Evolutionary conservation across 768 basidiomycete genomes (phyloP).

Genomic region (Termitomyces sp.): DNA sequence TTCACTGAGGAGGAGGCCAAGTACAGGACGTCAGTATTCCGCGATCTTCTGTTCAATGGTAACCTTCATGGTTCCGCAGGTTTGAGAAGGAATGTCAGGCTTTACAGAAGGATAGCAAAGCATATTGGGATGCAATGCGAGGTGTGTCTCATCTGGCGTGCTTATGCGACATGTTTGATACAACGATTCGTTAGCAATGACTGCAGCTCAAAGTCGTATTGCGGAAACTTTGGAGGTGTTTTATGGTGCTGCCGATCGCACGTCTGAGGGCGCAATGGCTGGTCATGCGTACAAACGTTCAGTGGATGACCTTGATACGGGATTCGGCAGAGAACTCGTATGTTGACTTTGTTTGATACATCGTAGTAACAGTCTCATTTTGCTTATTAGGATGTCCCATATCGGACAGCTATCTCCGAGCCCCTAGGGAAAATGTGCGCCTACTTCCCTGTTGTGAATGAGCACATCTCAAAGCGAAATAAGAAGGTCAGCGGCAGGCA

Average conservation of each 20-base stretch:
- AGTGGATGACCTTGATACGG: slow-evolving; percentile 87
- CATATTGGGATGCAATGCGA: slow-evolving; percentile 91
- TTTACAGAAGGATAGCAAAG: slow-evolving; percentile 93
- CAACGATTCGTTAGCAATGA: slow-evolving; percentile 65
- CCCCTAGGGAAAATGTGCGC: slow-evolving; percentile 96
- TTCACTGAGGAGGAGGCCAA: slow-evolving; percentile 91
- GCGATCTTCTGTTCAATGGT: background rate
- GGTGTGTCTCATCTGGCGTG: slow-evolving; percentile 37
- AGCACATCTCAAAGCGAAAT: slow-evolving; percentile 89
- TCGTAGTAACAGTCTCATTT: background rate
- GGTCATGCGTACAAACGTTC: slow-evolving; percentile 95
- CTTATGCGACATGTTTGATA: background rate
- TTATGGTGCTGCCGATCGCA: slow-evolving; percentile 79
- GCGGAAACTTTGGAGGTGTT: slow-evolving; percentile 93
- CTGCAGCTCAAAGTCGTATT: slow-evolving; percentile 84
- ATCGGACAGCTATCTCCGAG: slow-evolving; percentile 90
- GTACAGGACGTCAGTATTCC: slow-evolving; percentile 69
- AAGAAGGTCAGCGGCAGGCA: slow-evolving; percentile 66
- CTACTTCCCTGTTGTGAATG: slow-evolving; percentile 91
- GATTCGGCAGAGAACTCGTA: slow-evolving; percentile 81
- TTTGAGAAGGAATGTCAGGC: slow-evolving; percentile 95
- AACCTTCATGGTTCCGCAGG: slow-evolving; percentile 34
- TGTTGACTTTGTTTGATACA: slow-evolving; percentile 15
- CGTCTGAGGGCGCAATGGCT: slow-evolving; percentile 93
- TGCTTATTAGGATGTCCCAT: slow-evolving; percentile 74